Evolutionary conservation across 1,284 basidiomycete species (phyloP).

Genomic region (Porogramme epimiltina): DNA sequence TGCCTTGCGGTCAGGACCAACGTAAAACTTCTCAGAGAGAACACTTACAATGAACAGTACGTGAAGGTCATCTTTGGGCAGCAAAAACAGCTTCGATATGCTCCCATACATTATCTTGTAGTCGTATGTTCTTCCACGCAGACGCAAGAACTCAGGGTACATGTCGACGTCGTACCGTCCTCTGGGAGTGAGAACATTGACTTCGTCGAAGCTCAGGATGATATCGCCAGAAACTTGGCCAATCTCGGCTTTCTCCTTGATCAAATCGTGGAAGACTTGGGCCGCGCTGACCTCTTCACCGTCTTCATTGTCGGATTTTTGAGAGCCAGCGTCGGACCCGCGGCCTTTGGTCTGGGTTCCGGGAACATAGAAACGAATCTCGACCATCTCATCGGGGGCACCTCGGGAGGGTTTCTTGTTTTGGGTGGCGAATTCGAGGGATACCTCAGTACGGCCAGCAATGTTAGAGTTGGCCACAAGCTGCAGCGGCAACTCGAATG

Average conservation of each 20-base stretch:
- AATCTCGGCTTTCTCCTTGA: slow-evolving; percentile 97
- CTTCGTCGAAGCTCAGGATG: slow-evolving; percentile 95
- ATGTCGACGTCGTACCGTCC: slow-evolving; percentile 98
- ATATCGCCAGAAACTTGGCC: slow-evolving; percentile 92
- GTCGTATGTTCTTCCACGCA: slow-evolving; percentile 98
- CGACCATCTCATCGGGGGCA: slow-evolving; percentile 87
- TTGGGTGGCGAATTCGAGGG: slow-evolving; percentile 85
- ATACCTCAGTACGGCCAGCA: slow-evolving; percentile 95
- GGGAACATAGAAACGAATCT: slow-evolving; percentile 96
- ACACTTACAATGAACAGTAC: slow-evolving; percentile 87
- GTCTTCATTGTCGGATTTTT: slow-evolving; percentile 70
- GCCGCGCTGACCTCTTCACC: slow-evolving; percentile 83
- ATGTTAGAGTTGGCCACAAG: slow-evolving; percentile 98
- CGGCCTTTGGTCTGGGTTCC: slow-evolving; percentile 73
- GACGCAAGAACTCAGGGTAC: slow-evolving; percentile 91
- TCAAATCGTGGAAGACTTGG: slow-evolving; percentile 93
- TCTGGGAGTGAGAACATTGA: slow-evolving; percentile 95
- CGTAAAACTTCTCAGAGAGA: background rate
- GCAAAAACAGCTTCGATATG: slow-evolving; percentile 89
- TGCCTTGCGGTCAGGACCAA: background rate
- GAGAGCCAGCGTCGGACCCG: slow-evolving; percentile 77
- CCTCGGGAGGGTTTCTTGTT: slow-evolving; percentile 50
- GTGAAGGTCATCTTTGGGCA: slow-evolving; percentile 97
- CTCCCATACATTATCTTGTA: slow-evolving; percentile 96
- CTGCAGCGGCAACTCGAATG: slow-evolving; percentile 90